These are phyloP conservation scores for Aspergillus sclerotiicarbonarius DNA, from an alignment of 495 filamentous ascomycete genomes.

Conservation along the genomic window DNA sequence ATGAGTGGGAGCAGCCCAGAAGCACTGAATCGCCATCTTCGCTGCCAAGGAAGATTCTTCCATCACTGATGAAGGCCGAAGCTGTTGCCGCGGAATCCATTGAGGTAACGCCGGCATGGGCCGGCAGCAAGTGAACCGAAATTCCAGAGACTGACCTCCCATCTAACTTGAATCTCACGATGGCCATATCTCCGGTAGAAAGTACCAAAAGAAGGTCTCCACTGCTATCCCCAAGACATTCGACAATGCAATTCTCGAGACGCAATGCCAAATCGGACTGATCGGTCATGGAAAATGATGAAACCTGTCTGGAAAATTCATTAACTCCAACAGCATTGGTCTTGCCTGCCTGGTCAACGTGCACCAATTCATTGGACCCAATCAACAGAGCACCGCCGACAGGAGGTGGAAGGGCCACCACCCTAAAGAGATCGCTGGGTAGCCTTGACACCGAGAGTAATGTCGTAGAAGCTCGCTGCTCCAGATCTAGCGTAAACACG, in stretches of 20 bases:
- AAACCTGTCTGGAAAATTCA: conserved; percentile 73
- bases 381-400: conserved; percentile 86
- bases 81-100: conserved; percentile 67
- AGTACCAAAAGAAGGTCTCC: conserved; percentile 85
- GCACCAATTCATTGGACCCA: conserved; percentile 86
- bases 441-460: conserved; percentile 81
- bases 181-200: conserved; percentile 68
- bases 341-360: conserved; percentile 94
- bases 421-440: conserved; percentile 84
- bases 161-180: conserved; percentile 82
- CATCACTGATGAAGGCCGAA: conserved; percentile 62
- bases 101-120: conserved; percentile 57
- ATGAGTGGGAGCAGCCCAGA: conserved; percentile 70
- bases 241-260: conserved; percentile 78
- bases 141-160: conserved; percentile 91
- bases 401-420: conserved; percentile 79
- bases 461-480: conserved; percentile 89
- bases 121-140: conserved; percentile 58
- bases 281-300: conserved; percentile 77
- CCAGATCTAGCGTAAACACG: conserved; percentile 92
- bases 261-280: conserved; percentile 78
- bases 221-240: conserved; percentile 67
- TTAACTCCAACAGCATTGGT: conserved; percentile 94
- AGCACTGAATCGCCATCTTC: conserved; percentile 81
- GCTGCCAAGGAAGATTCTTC: conserved; percentile 80